A percentile compares a stretch with the other conserved stretches of the same genome.
Evolutionary conservation across 2,329 filamentous ascomycete species (phyloP).

Genomic region (Venturia pyrina): DNA sequence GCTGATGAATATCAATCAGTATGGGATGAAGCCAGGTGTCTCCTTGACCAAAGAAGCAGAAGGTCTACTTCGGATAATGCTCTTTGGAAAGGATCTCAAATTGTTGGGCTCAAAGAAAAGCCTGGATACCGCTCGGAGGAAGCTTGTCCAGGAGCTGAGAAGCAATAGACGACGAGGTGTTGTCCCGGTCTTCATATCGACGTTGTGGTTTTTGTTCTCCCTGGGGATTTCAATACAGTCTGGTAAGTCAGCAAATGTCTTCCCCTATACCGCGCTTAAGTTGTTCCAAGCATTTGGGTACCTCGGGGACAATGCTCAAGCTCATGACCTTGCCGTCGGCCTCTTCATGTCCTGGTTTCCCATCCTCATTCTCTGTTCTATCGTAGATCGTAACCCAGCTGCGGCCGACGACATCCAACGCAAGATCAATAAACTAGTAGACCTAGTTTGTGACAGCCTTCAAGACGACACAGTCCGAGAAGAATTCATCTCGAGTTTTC

Average conservation of each 20-base stretch:
- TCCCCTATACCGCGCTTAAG: background rate
- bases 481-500: background rate
- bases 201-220: constrained; percentile 12
- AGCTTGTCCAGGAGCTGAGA: constrained; percentile 5
- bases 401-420: constrained; percentile 7
- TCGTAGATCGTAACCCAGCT: constrained; percentile 12
- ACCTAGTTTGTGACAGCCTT: constrained; percentile 6
- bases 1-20: constrained; percentile 12
- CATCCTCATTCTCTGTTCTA: constrained; percentile 11
- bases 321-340: constrained; percentile 10
- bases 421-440: constrained; percentile 11
- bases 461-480: background rate
- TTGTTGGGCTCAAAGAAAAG: constrained; percentile 1
- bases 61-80: constrained; percentile 8
- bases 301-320: constrained; percentile 7
- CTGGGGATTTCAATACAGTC: constrained; percentile 11
- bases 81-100: constrained; percentile 7
- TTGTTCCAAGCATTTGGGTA: background rate
- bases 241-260: background rate
- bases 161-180: constrained; percentile 8
- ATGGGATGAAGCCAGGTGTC: constrained; percentile 9
- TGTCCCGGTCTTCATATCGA: constrained; percentile 12
- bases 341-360: constrained; percentile 12
- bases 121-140: background rate
- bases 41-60: constrained; percentile 12